Evolutionary conservation across 129 eudicot species (phyloP), one percentile per base, ranked within the genome.

Genomic region (Pittosporum tobira): DNA sequence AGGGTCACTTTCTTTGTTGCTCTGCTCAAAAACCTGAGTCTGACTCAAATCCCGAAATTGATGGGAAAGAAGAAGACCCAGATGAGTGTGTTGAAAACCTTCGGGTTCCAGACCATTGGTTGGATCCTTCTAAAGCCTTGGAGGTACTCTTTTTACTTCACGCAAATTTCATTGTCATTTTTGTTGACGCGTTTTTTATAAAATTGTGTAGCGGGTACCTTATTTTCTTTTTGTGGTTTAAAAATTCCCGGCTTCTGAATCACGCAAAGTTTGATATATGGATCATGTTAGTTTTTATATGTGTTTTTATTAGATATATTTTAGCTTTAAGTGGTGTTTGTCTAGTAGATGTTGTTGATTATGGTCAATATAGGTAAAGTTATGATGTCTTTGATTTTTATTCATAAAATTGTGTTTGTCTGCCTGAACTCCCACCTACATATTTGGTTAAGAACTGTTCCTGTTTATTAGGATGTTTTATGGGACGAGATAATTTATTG

Each of bases 41-140:
- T 58, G 29, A 62, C 37, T 73, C 83, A 16, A 56, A 27, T 57
- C 18, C 66, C 3, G 61, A 45, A 22, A 59, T 44, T n/a, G 75
- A 42, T 64, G 76, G 51, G 34, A 64, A 20, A 48, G 71, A 72
- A 29, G 77, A 72, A 22, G 73, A 82, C 20, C 42, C 25, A 14
- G 73, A 76, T 65, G 78, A 69, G 18, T 62, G 48, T 27, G 78
- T 87, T 79, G 74, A 79, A 64, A 82, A 77, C 27, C 67, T 82
- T 50, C 74, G 69, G 67, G 85, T 87, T 72, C 91, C 93, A 3
- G 59, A 67, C 47, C 63, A 68, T 5, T 87, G 95, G 95, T 57
- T 74, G 71, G 71, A 53, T 48, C 60, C 88, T 72, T 67, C 85
- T 22, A 82, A 79, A 73, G 93, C 93, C 48, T 27, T 69, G 52